Percentiles rank a stretch among this genome's conserved stretches.
Conservation (phyloP, 345 rosid species). For the Eucalyptus melliodora region DNA sequence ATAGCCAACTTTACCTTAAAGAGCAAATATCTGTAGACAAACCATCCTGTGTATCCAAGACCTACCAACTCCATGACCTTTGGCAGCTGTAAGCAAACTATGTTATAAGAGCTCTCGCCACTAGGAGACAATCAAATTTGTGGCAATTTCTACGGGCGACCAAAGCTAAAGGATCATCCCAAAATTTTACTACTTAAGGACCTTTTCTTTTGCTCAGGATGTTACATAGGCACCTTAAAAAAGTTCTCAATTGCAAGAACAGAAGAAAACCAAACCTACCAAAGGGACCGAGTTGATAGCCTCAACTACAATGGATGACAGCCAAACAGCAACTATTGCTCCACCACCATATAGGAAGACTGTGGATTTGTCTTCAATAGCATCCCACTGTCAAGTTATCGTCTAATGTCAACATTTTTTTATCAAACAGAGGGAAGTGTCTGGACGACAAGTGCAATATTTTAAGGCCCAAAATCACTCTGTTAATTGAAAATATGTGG, state of each 20-base stretch:
- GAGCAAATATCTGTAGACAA: slow-evolving; percentile 94
- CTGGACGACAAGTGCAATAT: not conserved
- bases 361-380: slow-evolving; percentile 22
- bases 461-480: not conserved
- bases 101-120: not conserved
- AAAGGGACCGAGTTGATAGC: slow-evolving; percentile 38
- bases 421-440: not conserved
- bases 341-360: slow-evolving; percentile 32
- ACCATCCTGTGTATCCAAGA: slow-evolving; percentile 98
- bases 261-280: slow-evolving; percentile 7
- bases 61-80: slow-evolving; percentile 90
- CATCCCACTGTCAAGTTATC: slow-evolving; percentile 48
- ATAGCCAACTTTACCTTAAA: slow-evolving; percentile 54
- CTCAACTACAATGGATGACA: slow-evolving; percentile 12
- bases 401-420: not conserved
- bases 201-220: not conserved
- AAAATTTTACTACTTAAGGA: not conserved
- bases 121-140: not conserved
- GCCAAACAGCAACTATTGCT: slow-evolving; percentile 31
- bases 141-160: not conserved
- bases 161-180: not conserved
- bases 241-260: not conserved
- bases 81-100: slow-evolving; percentile 40
- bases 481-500: not conserved
- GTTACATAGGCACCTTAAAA: not conserved